Base-by-base conservation (phyloP, 371 early-diverging fungal species). In the Entomophthora muscae region DNA sequence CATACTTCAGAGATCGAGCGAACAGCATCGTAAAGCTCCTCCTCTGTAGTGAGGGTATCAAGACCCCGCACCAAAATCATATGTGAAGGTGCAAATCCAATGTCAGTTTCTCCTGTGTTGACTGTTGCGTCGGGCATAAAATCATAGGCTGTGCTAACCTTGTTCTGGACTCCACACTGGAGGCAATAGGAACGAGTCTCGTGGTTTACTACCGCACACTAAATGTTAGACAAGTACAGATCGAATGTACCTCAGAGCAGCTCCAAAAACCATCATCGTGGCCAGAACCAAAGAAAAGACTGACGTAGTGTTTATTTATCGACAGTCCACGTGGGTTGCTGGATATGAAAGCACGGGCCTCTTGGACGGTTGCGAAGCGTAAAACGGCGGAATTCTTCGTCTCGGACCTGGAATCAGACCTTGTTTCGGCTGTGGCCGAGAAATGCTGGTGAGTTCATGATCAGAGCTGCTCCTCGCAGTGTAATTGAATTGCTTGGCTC, bases 21-120 rank as follows among this genome's bases (percentile, higher is more conserved):
- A 3, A 59, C 32, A 10, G 63, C 63, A 28, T 33, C 28, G 42
- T 58, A 64, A 21, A 64, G 51, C 33, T 29, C 51, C 52, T 64
- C 64, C 33, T 64, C 64, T 24, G 64, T 64, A 24, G 64, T 64
- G n/a, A 64, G 53, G 29, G 64, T 56, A 26, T 64, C 64, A 33
- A 64, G 51, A n/a, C 64, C 64, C 33, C 64, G 64, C 28, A 64
- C 64, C 24, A 64, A 42, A 28, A 64, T 42, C 31, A 64, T 32
- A 42, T 59, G 60, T 30, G 56, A 59, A n/a, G 64, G 64, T 51
- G 31, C 28, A 32, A 26, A 51, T 7, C 60, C 55, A 21, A 32
- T 29, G 54, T 64, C 64, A 24, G 56, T 32, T 42, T 28, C 29
- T 23, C 64, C 64, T 24, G 42, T 55, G 33, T 64, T 64, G 61